phyloP scores from a whole-genome alignment of 139 green algal species.

The Auxenochlorella pyrenoidosa region DNA sequence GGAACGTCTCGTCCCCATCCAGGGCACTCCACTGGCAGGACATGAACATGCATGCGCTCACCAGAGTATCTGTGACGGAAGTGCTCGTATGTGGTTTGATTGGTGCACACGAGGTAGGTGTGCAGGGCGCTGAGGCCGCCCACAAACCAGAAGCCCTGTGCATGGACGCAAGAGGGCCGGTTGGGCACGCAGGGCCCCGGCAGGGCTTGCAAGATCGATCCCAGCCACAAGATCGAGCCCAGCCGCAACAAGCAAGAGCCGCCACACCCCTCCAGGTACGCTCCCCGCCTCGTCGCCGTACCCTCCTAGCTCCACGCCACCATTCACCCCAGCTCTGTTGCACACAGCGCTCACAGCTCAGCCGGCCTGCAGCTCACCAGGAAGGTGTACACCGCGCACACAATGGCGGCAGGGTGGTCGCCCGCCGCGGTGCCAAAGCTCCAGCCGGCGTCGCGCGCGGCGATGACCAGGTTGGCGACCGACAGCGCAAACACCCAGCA shows the following conservation, averaged over 20 bases:
- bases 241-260: too few relatives aligned
- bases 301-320: too few relatives aligned
- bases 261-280: too few relatives aligned
- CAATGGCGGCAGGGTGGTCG: slow-evolving; percentile 60
- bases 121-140: slow-evolving; percentile 93
- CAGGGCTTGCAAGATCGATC: too few relatives aligned
- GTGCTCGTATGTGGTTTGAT: slow-evolving; percentile 99
- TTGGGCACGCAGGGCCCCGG: too few relatives aligned
- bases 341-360: too few relatives aligned
- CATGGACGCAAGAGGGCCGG: too few relatives aligned
- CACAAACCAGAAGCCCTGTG: slow-evolving; percentile 85
- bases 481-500: slow-evolving; percentile 82
- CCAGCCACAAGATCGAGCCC: too few relatives aligned
- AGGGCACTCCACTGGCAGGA: background rate
- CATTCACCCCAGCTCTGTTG: too few relatives aligned
- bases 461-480: slow-evolving; percentile 61
- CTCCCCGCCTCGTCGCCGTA: too few relatives aligned
- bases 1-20: too few relatives aligned
- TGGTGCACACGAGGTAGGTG: slow-evolving; percentile 87
- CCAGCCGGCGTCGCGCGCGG: slow-evolving; percentile 16
- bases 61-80: slow-evolving; percentile 72
- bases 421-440: slow-evolving; percentile 52
- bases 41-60: background rate
- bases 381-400: slow-evolving; percentile 80
- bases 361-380: too few relatives aligned